These are phyloP conservation scores for Hygrophila difformis DNA, from an alignment of 257 asterid genomes.

Conservation along the genomic window DNA sequence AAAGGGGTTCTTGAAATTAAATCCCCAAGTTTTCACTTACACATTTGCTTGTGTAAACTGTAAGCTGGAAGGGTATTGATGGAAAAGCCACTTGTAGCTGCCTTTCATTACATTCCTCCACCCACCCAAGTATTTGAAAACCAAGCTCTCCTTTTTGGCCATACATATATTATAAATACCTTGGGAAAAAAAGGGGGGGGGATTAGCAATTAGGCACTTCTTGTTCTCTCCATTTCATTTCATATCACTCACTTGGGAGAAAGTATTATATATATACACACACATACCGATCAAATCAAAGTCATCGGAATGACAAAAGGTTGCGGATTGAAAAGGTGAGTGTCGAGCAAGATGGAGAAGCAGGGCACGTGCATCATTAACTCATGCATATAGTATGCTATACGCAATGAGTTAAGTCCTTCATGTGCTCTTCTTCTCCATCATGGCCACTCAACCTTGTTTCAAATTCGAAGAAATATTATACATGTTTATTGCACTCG, in stretches of 20 bases:
- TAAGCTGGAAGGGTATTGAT: not conserved
- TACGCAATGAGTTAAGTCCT: slow-evolving; percentile 24
- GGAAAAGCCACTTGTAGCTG: not conserved
- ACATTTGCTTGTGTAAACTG: no score
- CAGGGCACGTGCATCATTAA: slow-evolving; percentile 98
- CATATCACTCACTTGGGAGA: no score
- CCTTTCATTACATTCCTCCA: no score
- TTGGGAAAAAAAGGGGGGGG: no score
- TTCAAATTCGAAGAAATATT: no score
- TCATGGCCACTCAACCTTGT: slow-evolving; percentile 36
- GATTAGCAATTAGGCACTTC: not conserved
- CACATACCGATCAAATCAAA: no score
- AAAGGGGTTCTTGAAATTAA: not conserved
- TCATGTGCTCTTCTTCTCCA: slow-evolving; percentile 56
- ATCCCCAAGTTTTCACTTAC: no score
- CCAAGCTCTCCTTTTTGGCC: not conserved
- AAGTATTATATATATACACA: no score
- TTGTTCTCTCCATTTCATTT: no score
- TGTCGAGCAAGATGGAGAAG: slow-evolving; percentile 92
- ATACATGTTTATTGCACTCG: no score
- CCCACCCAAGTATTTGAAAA: slow-evolving; percentile 14
- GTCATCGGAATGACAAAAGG: not conserved
- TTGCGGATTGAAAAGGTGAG: slow-evolving; percentile 32
- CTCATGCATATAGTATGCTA: slow-evolving; percentile 19
- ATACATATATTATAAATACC: no score